Evolutionary conservation across 169 alveolate genomes (phyloP).

Genomic region (Plasmodium gallinaceum): DNA sequence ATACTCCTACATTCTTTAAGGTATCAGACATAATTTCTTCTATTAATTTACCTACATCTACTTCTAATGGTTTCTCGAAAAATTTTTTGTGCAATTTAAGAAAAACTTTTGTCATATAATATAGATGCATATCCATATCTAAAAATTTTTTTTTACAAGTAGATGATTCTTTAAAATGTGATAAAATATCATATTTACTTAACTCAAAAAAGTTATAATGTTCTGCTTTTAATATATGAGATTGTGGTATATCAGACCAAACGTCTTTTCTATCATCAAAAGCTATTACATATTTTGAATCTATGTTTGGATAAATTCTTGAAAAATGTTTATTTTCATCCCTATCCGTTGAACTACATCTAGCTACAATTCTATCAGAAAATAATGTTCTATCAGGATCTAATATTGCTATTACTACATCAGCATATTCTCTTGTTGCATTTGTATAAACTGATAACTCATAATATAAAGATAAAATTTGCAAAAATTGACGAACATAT

Average conservation of each 20-base stretch:
- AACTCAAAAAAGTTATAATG: constrained; percentile 92
- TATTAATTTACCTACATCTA: constrained; percentile 89
- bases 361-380: constrained; percentile 92
- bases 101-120: constrained; percentile 89
- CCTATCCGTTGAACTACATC: constrained; percentile 88
- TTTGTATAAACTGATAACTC: constrained; percentile 92
- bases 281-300: constrained; percentile 89
- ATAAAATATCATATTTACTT: constrained; percentile 80
- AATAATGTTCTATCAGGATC: constrained; percentile 92
- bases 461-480: constrained; percentile 89
- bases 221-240: constrained; percentile 93
- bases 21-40: constrained; percentile 85
- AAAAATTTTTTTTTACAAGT: constrained; percentile 79
- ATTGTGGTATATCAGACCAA: constrained; percentile 91
- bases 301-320: constrained; percentile 88
- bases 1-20: constrained; percentile 88
- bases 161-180: constrained; percentile 76
- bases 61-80: constrained; percentile 88
- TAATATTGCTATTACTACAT: constrained; percentile 91
- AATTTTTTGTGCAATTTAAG: constrained; percentile 89
- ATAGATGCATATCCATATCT: constrained; percentile 92
- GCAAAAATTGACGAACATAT: constrained; percentile 90
- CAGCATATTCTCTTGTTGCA: constrained; percentile 95
- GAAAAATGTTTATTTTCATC: constrained; percentile 87
- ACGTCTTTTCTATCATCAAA: constrained; percentile 93